These are phyloP conservation scores for Scleromitrula shiraiana DNA, from an alignment of 2,329 filamentous ascomycete genomes.

Conservation along the genomic window DNA sequence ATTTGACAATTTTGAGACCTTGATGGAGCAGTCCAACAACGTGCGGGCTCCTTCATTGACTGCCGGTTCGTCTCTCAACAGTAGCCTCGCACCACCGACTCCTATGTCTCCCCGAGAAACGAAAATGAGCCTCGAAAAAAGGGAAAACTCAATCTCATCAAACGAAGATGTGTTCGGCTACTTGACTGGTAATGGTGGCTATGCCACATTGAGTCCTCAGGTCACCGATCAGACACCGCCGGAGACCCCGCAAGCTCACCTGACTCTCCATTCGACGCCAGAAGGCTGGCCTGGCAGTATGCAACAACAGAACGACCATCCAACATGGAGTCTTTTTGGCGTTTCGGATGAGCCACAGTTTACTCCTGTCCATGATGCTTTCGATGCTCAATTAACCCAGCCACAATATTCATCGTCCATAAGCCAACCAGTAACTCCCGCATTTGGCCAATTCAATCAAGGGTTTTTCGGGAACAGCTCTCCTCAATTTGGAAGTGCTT, in stretches of 20 bases:
- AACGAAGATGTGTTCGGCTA: constrained; percentile 17
- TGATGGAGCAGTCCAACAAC: constrained; percentile 24
- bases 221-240: constrained; percentile 20
- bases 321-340: constrained; percentile 22
- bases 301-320: constrained; percentile 16
- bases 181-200: constrained; percentile 11
- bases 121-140: constrained; percentile 22
- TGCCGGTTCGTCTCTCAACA: constrained; percentile 23
- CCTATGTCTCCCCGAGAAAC: constrained; percentile 27
- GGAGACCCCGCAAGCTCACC: constrained; percentile 23
- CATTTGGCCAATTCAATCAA: constrained; percentile 24
- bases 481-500: constrained; percentile 21
- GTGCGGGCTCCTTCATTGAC: constrained; percentile 20
- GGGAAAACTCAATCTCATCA: constrained; percentile 19
- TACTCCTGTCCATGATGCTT: constrained; percentile 24
- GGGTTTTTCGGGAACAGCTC: constrained; percentile 21
- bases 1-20: constrained; percentile 22
- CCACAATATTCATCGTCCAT: constrained; percentile 20
- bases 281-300: constrained; percentile 11
- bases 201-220: neutral
- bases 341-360: constrained; percentile 25
- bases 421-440: constrained; percentile 28
- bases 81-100: constrained; percentile 28
- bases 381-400: constrained; percentile 26
- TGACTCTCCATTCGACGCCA: constrained; percentile 12